A percentile compares a stretch with the other conserved stretches of the same genome.
These are phyloP conservation scores for Gautieria morchelliformis DNA, from an alignment of 768 basidiomycete species.

Conservation along the genomic window DNA sequence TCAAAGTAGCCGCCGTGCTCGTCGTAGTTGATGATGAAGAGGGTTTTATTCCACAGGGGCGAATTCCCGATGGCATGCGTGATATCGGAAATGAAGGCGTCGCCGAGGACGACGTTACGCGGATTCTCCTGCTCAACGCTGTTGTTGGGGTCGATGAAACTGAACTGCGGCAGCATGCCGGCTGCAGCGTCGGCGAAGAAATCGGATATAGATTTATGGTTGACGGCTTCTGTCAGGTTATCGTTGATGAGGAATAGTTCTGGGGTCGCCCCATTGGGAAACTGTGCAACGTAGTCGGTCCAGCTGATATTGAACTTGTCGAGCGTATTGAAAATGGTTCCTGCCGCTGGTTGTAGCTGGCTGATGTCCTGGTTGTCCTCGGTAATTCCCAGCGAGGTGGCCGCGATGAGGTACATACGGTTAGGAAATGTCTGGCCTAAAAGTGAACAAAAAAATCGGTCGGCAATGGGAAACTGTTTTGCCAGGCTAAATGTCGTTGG, in stretches of 20 bases:
- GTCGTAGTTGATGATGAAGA: constrained; percentile 25
- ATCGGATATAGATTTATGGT: constrained; percentile 18
- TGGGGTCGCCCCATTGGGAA: constrained; percentile 16
- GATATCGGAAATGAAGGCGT: constrained; percentile 22
- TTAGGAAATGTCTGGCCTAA: constrained; percentile 26
- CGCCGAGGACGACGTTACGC: constrained; percentile 18
- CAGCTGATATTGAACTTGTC: constrained; percentile 17
- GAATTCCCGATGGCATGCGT: constrained; percentile 23
- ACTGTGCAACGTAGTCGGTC: constrained; percentile 21
- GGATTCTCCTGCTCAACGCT: constrained; percentile 22
- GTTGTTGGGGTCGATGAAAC: constrained; percentile 22
- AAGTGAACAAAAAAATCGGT: constrained; percentile 23
- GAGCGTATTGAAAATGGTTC: constrained; percentile 22
- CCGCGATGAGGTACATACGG: constrained; percentile 20
- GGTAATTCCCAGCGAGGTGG: constrained; percentile 23
- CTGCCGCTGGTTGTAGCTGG: constrained; percentile 11
- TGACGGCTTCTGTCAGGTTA: constrained; percentile 12
- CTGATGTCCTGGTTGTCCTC: constrained; percentile 18
- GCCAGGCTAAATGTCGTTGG: constrained; percentile 18
- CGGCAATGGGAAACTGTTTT: constrained; percentile 20
- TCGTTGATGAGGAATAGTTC: constrained; percentile 19
- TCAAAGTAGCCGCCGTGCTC: constrained; percentile 26
- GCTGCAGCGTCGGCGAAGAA: constrained; percentile 21
- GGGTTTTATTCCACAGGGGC: constrained; percentile 22
- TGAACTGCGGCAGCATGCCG: constrained; percentile 20